Conservation (phyloP, 768 basidiomycete genomes). For the Paxillus involutus region DNA sequence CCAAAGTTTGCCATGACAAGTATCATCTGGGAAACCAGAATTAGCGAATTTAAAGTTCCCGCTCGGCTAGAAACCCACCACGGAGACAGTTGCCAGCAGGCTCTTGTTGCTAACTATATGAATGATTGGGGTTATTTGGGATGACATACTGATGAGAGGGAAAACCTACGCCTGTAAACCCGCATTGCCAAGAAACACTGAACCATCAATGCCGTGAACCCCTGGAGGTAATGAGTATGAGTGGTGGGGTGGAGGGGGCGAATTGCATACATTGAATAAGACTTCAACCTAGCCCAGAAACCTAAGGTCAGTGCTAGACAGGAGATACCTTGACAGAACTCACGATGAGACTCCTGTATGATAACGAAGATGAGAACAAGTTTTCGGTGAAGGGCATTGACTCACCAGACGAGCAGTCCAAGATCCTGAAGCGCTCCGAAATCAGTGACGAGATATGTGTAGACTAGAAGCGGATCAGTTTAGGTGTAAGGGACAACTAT, state of each 20-base stretch:
- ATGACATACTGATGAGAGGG: not conserved
- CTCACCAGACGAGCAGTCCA: constrained; percentile 41
- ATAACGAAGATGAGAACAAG: not conserved
- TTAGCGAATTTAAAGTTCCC: not conserved
- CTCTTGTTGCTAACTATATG: constrained; percentile 49
- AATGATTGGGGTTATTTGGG: not conserved
- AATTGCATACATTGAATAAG: constrained; percentile 42
- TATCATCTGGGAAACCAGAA: constrained; percentile 8
- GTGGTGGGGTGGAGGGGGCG: not conserved
- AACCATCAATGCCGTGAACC: constrained; percentile 48
- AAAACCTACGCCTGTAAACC: constrained; percentile 44
- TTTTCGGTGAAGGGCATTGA: not conserved
- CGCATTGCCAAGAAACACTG: constrained; percentile 55
- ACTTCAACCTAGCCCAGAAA: constrained; percentile 41
- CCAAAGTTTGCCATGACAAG: constrained; percentile 42
- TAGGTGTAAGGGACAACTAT: not conserved
- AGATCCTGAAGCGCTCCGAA: constrained; percentile 33
- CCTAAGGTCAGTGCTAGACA: constrained; percentile 2
- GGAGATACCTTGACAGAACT: not conserved
- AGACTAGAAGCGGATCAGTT: constrained; percentile 35
- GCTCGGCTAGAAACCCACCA: constrained; percentile 18
- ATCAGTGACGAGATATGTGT: constrained; percentile 47
- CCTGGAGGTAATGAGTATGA: constrained; percentile 4
- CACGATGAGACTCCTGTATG: constrained; percentile 22
- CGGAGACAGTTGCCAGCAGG: constrained; percentile 34